phyloP scores from a whole-genome alignment of 768 basidiomycete species.

The Galerina marginata region DNA sequence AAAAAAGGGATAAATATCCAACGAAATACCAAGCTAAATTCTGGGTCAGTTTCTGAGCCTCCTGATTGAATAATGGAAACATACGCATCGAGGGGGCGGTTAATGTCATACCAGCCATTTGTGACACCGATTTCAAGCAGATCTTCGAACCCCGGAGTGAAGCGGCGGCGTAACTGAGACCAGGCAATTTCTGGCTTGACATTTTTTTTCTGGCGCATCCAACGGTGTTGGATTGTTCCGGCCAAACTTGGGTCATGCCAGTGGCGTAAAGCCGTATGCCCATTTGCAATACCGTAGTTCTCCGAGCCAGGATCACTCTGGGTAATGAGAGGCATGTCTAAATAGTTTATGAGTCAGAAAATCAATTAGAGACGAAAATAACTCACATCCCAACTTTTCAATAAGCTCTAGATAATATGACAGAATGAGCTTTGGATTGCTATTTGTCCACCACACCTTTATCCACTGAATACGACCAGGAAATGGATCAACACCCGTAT shows the following conservation, averaged over 20 bases:
- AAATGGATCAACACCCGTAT: conserved; percentile 37
- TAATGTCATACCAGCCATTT: conserved; percentile 3
- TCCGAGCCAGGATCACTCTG: conserved; percentile 50
- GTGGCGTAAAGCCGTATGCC: conserved; percentile 44
- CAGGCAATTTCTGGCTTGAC: conserved; percentile 45
- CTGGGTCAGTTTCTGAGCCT: not conserved
- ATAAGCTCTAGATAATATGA: conserved; percentile 35
- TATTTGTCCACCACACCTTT: conserved; percentile 40
- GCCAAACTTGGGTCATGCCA: conserved; percentile 33
- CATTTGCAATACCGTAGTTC: conserved; percentile 50
- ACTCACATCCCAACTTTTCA: conserved; percentile 11
- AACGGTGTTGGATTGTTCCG: conserved; percentile 41
- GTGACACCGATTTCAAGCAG: conserved; percentile 36
- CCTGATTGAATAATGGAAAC: not conserved
- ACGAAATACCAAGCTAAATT: conserved; percentile 1
- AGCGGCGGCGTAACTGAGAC: conserved; percentile 37
- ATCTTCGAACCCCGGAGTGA: conserved; percentile 43
- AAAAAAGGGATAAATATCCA: conserved; percentile 10
- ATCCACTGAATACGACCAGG: conserved; percentile 34
- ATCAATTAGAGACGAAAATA: not conserved
- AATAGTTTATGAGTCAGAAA: not conserved
- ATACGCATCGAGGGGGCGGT: conserved; percentile 7
- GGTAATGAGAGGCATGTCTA: conserved; percentile 42
- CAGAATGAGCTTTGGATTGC: conserved; percentile 32
- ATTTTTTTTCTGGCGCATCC: conserved; percentile 39